These are phyloP conservation scores for Posidonia australis DNA, from an alignment of 106 monocot genomes.

Conservation along the genomic window DNA sequence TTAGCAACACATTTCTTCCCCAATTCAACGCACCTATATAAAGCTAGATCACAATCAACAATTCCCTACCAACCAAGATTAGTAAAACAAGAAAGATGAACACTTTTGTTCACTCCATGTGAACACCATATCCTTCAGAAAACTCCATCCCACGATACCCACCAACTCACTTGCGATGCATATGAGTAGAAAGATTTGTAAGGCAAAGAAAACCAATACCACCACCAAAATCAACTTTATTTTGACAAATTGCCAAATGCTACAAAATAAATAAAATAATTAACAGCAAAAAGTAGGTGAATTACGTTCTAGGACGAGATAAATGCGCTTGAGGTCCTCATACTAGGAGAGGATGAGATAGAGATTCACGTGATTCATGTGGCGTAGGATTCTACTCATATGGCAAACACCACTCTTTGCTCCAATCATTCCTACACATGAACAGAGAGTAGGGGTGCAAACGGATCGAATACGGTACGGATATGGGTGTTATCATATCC, in stretches of 20 bases:
- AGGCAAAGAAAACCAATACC: not conserved
- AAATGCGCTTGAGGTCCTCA: conserved; percentile 66
- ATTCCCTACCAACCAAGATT: not conserved
- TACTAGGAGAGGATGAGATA: conserved; percentile 68
- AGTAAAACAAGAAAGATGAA: not conserved
- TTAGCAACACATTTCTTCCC: conserved; percentile 70
- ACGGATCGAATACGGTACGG: no score
- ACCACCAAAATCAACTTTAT: not conserved
- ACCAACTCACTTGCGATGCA: conserved; percentile 34
- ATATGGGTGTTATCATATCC: no score
- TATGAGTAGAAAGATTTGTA: conserved; percentile 42
- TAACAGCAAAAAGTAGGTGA: not conserved
- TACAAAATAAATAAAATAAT: no score
- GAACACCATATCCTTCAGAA: conserved; percentile 62
- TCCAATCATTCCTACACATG: no score
- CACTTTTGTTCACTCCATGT: not conserved
- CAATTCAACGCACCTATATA: conserved; percentile 88
- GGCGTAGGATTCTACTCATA: conserved; percentile 68
- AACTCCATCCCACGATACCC: conserved; percentile 51
- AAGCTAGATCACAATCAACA: not conserved
- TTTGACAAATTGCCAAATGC: not conserved
- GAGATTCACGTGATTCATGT: conserved; percentile 75
- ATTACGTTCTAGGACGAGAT: conserved; percentile 69
- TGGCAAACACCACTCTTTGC: conserved; percentile 84
- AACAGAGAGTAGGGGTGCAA: no score